Conservation (phyloP, 176 grass and related monocot genomes). For the Zizania latifolia region DNA sequence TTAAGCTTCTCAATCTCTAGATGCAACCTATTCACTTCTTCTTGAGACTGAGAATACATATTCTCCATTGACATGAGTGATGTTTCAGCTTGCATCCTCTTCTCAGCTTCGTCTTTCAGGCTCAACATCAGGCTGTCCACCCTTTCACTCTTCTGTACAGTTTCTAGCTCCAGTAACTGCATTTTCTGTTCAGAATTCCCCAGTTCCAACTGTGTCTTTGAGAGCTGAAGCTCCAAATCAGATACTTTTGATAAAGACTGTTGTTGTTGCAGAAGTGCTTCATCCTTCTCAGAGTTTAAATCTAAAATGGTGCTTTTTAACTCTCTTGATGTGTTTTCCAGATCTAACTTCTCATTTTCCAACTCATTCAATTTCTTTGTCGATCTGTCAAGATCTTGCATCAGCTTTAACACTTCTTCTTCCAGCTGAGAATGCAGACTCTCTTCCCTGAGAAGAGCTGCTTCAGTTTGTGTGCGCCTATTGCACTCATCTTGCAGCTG, state of each 20-base stretch:
- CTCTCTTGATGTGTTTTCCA: constrained; percentile 36
- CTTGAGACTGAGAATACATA: constrained; percentile 46
- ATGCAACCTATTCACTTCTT: constrained; percentile 35
- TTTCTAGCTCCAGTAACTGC: constrained; percentile 46
- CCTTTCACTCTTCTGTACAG: constrained; percentile 36
- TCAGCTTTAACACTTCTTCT: constrained; percentile 31
- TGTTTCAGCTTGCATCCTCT: constrained; percentile 37
- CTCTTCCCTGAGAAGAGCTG: constrained; percentile 32
- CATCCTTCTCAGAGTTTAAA: constrained; percentile 40
- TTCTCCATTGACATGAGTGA: constrained; percentile 31
- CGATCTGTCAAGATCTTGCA: constrained; percentile 28
- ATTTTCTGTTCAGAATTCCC: constrained; percentile 41
- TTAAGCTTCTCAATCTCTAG: constrained; percentile 56
- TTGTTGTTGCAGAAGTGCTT: constrained; percentile 32
- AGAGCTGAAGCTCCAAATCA: constrained; percentile 44
- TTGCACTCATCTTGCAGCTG: constrained; percentile 39
- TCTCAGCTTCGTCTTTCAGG: constrained; percentile 40
- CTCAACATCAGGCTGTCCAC: constrained; percentile 20
- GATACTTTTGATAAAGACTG: constrained; percentile 30
- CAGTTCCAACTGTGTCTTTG: constrained; percentile 35
- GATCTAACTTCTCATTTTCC: constrained; percentile 37
- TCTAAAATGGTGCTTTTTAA: constrained; percentile 31
- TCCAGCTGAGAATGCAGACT: constrained; percentile 37
- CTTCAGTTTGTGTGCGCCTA: constrained; percentile 42
- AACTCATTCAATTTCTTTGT: constrained; percentile 23